phyloP scores from a whole-genome alignment of 2,329 filamentous ascomycete species.

The Ascochyta lentis region DNA sequence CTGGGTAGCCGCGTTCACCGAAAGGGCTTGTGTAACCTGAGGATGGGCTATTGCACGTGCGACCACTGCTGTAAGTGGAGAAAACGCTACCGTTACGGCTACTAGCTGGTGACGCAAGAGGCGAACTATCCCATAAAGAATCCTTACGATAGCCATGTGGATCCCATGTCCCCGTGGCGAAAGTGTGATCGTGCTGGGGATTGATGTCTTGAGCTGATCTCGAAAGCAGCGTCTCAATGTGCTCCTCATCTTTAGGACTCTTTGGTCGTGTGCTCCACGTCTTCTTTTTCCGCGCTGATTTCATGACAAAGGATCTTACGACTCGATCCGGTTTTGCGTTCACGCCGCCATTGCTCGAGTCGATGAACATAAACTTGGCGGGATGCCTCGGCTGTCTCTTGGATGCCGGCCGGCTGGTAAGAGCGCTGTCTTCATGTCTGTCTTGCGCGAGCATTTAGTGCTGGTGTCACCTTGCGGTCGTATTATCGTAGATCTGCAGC shows the following conservation, averaged over 20 bases:
- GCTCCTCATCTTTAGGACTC: conserved; percentile 22
- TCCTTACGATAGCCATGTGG: conserved; percentile 3
- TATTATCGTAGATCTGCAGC: conserved; percentile 10
- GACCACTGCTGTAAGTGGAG: conserved; percentile 17
- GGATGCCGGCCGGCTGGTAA: neutral
- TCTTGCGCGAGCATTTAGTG: conserved; percentile 22
- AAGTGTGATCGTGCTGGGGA: neutral
- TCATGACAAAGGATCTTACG: conserved; percentile 48
- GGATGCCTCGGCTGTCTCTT: conserved; percentile 23
- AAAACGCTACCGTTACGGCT: conserved; percentile 23
- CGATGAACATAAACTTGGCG: conserved; percentile 46
- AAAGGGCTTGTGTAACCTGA: conserved; percentile 26
- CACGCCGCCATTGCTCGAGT: conserved; percentile 37
- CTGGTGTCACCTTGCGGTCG: conserved; percentile 6
- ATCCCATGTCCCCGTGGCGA: neutral
- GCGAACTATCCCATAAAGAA: conserved; percentile 15
- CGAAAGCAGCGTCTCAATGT: neutral
- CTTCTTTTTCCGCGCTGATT: conserved; percentile 40
- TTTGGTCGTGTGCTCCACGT: conserved; percentile 43
- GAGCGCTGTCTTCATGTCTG: conserved; percentile 1
- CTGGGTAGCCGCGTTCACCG: conserved; percentile 18
- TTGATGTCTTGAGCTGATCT: neutral
- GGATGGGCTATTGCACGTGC: conserved; percentile 22
- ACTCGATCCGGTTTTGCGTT: conserved; percentile 42
- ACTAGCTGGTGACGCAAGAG: conserved; percentile 26